Evolutionary conservation across 2,329 filamentous ascomycete species (phyloP).

Genomic region (Talaromyces rugulosus): DNA sequence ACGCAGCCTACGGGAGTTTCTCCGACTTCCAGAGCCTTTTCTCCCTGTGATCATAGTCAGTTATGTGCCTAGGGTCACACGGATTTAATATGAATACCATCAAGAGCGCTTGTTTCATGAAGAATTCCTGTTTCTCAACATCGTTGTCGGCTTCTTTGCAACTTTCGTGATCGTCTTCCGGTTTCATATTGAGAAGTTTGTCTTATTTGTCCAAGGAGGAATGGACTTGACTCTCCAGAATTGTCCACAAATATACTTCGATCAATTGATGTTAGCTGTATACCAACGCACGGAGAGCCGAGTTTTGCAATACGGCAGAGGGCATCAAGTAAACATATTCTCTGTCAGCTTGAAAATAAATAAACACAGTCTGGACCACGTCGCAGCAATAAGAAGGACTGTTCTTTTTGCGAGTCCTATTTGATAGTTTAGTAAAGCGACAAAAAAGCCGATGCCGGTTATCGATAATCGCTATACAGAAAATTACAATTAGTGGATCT

Average conservation of each 20-base stretch:
- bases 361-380: background rate
- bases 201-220: background rate
- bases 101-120: constrained; percentile 79
- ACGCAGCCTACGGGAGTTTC: constrained; percentile 98
- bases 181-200: background rate
- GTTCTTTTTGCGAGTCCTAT: background rate
- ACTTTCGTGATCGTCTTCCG: background rate
- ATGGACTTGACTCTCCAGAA: background rate
- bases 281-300: background rate
- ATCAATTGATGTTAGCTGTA: background rate
- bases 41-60: constrained; percentile 55
- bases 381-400: background rate
- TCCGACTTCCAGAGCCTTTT: constrained; percentile 75
- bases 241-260: background rate
- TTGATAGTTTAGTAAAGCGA: background rate
- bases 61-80: constrained; percentile 1
- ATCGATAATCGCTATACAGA: background rate
- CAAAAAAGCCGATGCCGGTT: background rate
- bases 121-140: constrained; percentile 49
- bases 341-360: background rate
- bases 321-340: background rate
- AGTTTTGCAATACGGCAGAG: background rate
- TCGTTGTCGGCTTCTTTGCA: constrained; percentile 10
- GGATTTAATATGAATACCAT: constrained; percentile 58
- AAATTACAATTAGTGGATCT: background rate